Base-by-base conservation (phyloP, 345 rosid species). In the Viola odorata region DNA sequence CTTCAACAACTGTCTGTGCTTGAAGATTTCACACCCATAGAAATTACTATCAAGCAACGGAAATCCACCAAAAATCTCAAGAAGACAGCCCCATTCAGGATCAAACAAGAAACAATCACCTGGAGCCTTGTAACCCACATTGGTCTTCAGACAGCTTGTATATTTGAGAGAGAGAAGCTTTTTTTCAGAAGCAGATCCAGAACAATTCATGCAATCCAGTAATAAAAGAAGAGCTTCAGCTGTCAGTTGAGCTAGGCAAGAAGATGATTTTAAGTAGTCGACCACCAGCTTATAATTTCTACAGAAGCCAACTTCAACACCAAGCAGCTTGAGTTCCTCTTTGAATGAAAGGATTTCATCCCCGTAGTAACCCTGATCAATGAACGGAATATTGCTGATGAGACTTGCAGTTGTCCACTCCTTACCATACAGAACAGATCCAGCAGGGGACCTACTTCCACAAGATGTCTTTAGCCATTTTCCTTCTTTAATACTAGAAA, bases 351-450 rank as follows among this genome's bases (percentile, higher is more conserved):
- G 45, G 45, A 77, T 52, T 44, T 65, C 69, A 32, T 70, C 65
- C 50, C 88, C 84, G 50, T 82, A 89, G 62, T 57, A 64, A 37
- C 45, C 57, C 37, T 38, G 52, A 60, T 83, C 85, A 6, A 89
- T 57, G 62, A 83, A 78, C 3, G 94, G 91, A 8, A 82, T 68
- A 50, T 87, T 60, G 37, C 89, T 79, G 57, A 89, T 66, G n/a
- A 73, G 66, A 10, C 63, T 58, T 6, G 91, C 88, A 57, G 52
- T 55, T 79, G 58, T 63, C 91, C 95, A 89, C 12, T 73, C 75
- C 38, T 78, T 53, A 50, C 70, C 68, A 11, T 56, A 77, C 61
- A 89, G 62, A 70, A 86, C 86, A 69, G 83, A 81, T 17, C 70
- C 84, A 37, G n/a, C 63, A 0, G 96, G 89, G 39, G 86, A 79